Evolutionary conservation across 1,139 yeast species (phyloP).

Genomic region (Nakaseomyces uthaithaninus): DNA sequence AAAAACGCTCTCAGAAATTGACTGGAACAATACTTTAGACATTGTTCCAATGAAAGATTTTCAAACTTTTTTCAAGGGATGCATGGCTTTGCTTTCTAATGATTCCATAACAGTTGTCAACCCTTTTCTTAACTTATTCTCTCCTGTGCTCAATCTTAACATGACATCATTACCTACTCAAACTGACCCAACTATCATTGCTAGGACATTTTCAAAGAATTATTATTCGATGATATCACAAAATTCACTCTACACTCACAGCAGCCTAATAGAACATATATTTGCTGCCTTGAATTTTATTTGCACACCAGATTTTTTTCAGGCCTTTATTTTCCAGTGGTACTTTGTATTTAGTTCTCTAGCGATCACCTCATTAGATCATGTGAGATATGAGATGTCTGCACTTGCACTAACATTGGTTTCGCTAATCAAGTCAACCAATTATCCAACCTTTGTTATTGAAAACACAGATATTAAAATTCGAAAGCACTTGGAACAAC

Average conservation of each 20-base stretch:
- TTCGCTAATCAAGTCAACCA: neutral
- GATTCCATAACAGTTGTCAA: neutral
- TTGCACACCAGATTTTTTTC: neutral
- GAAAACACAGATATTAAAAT: neutral
- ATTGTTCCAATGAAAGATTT: neutral
- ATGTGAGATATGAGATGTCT: neutral
- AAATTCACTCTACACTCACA: neutral
- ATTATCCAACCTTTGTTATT: neutral
- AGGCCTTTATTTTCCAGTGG: slow-evolving; percentile 4
- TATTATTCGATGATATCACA: neutral
- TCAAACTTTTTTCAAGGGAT: neutral
- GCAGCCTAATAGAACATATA: neutral
- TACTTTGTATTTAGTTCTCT: neutral
- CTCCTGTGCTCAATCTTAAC: neutral
- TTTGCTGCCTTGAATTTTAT: neutral
- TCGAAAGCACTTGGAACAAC: neutral
- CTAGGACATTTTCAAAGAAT: neutral
- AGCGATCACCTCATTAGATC: no score
- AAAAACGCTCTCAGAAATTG: slow-evolving; percentile 9
- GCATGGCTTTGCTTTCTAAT: neutral
- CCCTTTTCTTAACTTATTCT: neutral
- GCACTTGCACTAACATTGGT: neutral
- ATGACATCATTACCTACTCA: neutral
- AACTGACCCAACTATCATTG: neutral
- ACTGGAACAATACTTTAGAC: neutral